Conservation (phyloP, 1,284 basidiomycete genomes). For the Trichosporon sp. region DNA sequence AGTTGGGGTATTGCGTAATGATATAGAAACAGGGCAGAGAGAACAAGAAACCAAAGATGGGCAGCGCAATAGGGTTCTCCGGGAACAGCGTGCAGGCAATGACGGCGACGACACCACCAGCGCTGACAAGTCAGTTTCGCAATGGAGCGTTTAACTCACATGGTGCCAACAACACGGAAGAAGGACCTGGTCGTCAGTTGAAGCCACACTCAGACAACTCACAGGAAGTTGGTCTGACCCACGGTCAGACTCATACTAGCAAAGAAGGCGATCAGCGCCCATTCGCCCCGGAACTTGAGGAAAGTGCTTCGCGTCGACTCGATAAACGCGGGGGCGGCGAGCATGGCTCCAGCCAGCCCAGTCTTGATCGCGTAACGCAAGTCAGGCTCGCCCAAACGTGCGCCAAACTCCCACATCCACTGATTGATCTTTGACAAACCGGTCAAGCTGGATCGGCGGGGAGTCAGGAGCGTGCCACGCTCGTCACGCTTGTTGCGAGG, state of each 20-base stretch:
- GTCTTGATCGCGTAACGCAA: slow-evolving; percentile 84
- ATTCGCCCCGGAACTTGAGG: slow-evolving; percentile 75
- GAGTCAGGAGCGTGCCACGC: slow-evolving; percentile 76
- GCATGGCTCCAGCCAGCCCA: slow-evolving; percentile 58
- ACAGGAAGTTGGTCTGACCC: slow-evolving; percentile 69
- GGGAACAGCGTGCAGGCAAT: slow-evolving; percentile 67
- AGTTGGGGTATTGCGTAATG: slow-evolving; percentile 67
- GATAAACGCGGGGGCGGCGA: slow-evolving; percentile 81
- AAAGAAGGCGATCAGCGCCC: slow-evolving; percentile 90
- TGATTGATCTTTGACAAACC: slow-evolving; percentile 54
- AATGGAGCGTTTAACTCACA: slow-evolving; percentile 54
- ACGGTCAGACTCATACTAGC: slow-evolving; percentile 84
- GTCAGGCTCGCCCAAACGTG: slow-evolving; percentile 65
- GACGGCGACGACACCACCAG: slow-evolving; percentile 73
- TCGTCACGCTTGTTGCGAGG: slow-evolving; percentile 76
- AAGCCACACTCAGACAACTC: slow-evolving; percentile 37
- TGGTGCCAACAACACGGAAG: slow-evolving; percentile 70
- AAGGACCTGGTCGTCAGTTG: slow-evolving; percentile 37
- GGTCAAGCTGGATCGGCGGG: slow-evolving; percentile 49
- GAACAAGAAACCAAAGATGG: slow-evolving; percentile 81
- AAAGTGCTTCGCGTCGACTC: slow-evolving; percentile 71
- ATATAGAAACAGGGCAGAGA: slow-evolving; percentile 91
- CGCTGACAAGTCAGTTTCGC: slow-evolving; percentile 47
- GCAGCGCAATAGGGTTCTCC: slow-evolving; percentile 66
- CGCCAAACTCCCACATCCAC: slow-evolving; percentile 68